Evolutionary conservation across 1,284 basidiomycete genomes (phyloP).

Genomic region (Pseudozyma flocculosa): DNA sequence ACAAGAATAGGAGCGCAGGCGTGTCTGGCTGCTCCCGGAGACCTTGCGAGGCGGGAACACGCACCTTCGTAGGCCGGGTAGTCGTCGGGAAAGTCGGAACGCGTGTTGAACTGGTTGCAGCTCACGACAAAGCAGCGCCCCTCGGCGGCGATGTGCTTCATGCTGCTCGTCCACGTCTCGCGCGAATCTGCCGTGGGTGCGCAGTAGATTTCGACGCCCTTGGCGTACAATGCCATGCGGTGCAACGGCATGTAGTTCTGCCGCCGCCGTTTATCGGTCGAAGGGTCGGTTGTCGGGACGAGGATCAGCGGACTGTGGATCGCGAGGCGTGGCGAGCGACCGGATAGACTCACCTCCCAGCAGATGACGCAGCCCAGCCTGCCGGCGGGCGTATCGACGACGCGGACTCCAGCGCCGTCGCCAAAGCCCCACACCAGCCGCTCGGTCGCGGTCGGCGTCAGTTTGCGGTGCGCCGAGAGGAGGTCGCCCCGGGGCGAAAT

Average conservation of each 20-base stretch:
- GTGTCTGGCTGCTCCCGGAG: too few relatives aligned
- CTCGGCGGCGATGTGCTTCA: constrained; percentile 74
- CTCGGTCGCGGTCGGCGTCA: constrained; percentile 71
- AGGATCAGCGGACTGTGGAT: too few relatives aligned
- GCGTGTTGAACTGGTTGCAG: constrained; percentile 63
- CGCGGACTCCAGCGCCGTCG: constrained; percentile 51
- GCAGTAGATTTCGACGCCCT: constrained; percentile 69
- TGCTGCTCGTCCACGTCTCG: constrained; percentile 67
- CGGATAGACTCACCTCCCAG: constrained; percentile 23
- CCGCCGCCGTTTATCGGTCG: too few relatives aligned
- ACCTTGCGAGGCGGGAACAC: too few relatives aligned
- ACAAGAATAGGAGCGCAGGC: too few relatives aligned
- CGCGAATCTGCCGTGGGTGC: constrained; percentile 72
- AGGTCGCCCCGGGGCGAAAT: constrained; percentile 66
- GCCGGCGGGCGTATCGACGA: constrained; percentile 51
- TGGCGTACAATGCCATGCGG: constrained; percentile 64
- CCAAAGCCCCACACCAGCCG: constrained; percentile 70
- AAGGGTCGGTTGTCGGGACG: too few relatives aligned
- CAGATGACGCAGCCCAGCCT: constrained; percentile 23
- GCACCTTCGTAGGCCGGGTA: constrained; percentile 59
- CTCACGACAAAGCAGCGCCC: constrained; percentile 74
- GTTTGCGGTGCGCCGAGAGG: constrained; percentile 70
- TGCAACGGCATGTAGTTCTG: constrained; percentile 75
- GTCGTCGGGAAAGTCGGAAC: constrained; percentile 64
- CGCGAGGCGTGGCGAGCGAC: too few relatives aligned